Evolutionary conservation across 352 stramenopile genomes (phyloP).

Genomic region (Phytophthora foliorum): DNA sequence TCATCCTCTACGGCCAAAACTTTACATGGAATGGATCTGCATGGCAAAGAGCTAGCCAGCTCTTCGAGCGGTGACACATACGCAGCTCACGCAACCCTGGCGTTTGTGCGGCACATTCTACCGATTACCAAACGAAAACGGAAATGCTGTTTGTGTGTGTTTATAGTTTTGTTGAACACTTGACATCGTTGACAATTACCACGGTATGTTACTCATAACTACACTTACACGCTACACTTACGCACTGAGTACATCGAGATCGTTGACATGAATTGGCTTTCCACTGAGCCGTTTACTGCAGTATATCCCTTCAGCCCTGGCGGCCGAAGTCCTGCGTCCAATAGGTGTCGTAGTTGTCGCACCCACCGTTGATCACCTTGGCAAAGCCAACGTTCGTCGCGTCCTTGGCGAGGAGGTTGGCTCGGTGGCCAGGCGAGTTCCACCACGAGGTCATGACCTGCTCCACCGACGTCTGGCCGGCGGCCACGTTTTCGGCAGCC

Average conservation of each 20-base stretch:
- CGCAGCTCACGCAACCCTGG: not conserved
- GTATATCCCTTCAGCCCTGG: conserved; percentile 2
- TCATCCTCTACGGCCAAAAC: not conserved
- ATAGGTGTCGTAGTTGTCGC: conserved; percentile 37
- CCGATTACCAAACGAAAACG: not conserved
- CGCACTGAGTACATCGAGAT: conserved; percentile 12
- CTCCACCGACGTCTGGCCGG: conserved; percentile 48
- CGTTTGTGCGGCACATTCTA: not conserved
- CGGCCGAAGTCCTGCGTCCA: conserved; percentile 53
- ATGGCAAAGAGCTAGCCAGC: not conserved
- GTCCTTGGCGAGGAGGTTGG: conserved; percentile 54
- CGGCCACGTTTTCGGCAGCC: conserved; percentile 60
- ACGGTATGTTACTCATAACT: conserved; percentile 1
- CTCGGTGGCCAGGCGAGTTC: conserved; percentile 58
- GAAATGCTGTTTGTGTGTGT: not conserved
- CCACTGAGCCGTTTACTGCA: conserved; percentile 6
- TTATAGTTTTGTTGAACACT: not conserved
- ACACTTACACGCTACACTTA: conserved; percentile 11
- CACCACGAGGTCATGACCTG: conserved; percentile 61
- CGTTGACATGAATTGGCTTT: conserved; percentile 11
- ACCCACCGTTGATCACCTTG: conserved; percentile 37
- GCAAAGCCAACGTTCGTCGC: conserved; percentile 45
- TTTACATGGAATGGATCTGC: conserved; percentile 5
- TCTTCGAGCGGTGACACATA: not conserved
- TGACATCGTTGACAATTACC: conserved; percentile 1